phyloP scores from a whole-genome alignment of 306 rosid genomes.

The Leucaena leucocephala region DNA sequence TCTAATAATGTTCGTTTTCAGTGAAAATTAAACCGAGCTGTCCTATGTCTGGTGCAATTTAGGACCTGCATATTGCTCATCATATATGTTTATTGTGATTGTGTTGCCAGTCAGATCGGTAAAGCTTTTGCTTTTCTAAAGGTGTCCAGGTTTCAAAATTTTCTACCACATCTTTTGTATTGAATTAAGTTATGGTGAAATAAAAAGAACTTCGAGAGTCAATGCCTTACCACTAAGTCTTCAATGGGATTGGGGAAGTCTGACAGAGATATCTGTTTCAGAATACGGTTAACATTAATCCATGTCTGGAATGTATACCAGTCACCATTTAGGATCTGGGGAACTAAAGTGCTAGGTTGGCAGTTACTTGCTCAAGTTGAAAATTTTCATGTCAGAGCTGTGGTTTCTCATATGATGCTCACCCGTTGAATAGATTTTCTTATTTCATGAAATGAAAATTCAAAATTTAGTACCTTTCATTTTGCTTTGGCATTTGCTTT shows the following conservation, averaged over 20 bases:
- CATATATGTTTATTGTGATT: not conserved
- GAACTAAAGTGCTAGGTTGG: not conserved
- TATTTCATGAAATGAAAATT: not conserved
- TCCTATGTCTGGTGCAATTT: not conserved
- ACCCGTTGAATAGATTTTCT: not conserved
- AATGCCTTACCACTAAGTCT: not conserved
- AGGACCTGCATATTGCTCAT: not conserved
- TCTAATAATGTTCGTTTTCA: not conserved
- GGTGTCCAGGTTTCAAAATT: not conserved
- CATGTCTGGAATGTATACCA: not conserved
- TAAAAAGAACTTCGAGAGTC: not conserved
- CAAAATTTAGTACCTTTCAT: not conserved
- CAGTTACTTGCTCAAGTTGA: not conserved
- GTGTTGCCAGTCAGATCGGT: not conserved
- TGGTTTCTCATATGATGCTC: not conserved
- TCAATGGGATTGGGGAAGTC: not conserved
- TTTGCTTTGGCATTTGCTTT: not conserved
- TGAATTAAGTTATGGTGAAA: not conserved
- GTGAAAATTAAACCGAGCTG: not conserved
- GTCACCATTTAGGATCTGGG: not conserved
- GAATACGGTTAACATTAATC: not conserved
- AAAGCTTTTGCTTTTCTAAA: not conserved
- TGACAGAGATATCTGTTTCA: not conserved
- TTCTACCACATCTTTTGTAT: not conserved
- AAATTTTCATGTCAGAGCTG: not conserved